phyloP scores from a whole-genome alignment of 257 asterid genomes.

The Galeopsis tetrahit region DNA sequence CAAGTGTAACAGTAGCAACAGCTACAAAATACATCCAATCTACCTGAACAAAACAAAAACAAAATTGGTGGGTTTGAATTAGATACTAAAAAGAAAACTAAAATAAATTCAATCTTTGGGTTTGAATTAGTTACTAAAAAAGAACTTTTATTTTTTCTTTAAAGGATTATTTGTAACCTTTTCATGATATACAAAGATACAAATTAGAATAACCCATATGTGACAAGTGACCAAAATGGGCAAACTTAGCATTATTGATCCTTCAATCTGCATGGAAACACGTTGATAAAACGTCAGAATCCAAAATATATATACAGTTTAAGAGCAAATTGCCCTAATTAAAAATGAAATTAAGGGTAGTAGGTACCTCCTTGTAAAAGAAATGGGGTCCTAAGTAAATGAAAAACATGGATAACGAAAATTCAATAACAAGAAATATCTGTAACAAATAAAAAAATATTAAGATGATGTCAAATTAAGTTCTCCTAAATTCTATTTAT shows the following conservation, averaged over 20 bases:
- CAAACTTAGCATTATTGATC: constrained; percentile 83
- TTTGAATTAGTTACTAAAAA: too few relatives aligned
- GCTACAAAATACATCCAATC: constrained; percentile 93
- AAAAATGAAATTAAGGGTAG: too few relatives aligned
- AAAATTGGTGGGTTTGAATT: neutral
- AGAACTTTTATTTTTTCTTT: neutral
- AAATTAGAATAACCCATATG: constrained; percentile 93
- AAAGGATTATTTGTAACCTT: constrained; percentile 50
- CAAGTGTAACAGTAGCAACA: constrained; percentile 76
- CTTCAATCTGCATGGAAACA: constrained; percentile 68
- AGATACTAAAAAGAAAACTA: neutral
- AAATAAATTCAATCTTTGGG: too few relatives aligned
- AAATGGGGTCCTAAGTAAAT: constrained; percentile 86
- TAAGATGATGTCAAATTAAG: constrained; percentile 24
- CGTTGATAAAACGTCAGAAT: neutral
- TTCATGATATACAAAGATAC: constrained; percentile 84
- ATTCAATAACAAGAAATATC: constrained; percentile 83
- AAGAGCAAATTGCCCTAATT: neutral
- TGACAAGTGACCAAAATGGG: constrained; percentile 87
- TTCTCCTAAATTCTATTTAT: neutral
- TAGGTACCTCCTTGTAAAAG: constrained; percentile 84
- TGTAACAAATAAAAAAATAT: constrained; percentile 40
- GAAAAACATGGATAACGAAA: constrained; percentile 82
- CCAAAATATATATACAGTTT: too few relatives aligned
- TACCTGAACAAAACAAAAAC: constrained; percentile 65